Percentiles rank a stretch among this genome's conserved stretches.
phyloP scores from a whole-genome alignment of 2,329 filamentous ascomycete genomes.

The Cladosporium sp. region DNA sequence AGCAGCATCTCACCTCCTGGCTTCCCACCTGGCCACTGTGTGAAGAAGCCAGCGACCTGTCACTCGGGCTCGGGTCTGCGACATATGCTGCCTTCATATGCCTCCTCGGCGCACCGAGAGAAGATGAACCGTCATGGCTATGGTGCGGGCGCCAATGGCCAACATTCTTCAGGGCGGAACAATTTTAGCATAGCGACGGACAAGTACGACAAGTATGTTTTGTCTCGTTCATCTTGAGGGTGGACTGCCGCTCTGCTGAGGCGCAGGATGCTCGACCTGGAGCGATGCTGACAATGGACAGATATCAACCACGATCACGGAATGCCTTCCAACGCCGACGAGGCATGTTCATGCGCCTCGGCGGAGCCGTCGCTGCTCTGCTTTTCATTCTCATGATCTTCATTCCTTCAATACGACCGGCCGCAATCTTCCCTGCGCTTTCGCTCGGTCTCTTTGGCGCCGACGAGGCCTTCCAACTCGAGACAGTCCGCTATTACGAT shows the following conservation, averaged over 20 bases:
- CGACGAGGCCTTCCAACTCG: constrained; percentile 72
- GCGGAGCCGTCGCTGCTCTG: constrained; percentile 55
- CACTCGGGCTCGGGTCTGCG: constrained; percentile 1
- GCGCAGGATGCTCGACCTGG: neutral
- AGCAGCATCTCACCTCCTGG: constrained; percentile 14
- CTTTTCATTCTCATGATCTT: constrained; percentile 67
- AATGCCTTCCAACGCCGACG: constrained; percentile 68
- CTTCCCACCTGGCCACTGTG: constrained; percentile 13
- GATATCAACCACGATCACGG: constrained; percentile 82
- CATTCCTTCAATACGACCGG: constrained; percentile 70
- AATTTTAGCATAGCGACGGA: constrained; percentile 86
- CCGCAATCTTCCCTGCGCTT: constrained; percentile 57
- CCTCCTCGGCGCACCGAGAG: constrained; percentile 54
- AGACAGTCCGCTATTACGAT: constrained; percentile 97
- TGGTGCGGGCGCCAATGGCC: constrained; percentile 65
- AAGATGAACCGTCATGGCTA: constrained; percentile 89
- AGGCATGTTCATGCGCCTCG: constrained; percentile 70
- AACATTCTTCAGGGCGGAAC: constrained; percentile 57
- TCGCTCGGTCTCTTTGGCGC: constrained; percentile 69
- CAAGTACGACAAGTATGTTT: constrained; percentile 59
- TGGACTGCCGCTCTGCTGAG: neutral
- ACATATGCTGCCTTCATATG: constrained; percentile 62
- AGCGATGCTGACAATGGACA: constrained; percentile 39
- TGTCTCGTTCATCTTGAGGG: neutral
- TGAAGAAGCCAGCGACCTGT: neutral